A percentile compares a stretch with the other conserved stretches of the same genome.
These are phyloP conservation scores for Fusarium guadeloupense DNA, from an alignment of 2,329 filamentous ascomycete genomes.

Conservation along the genomic window DNA sequence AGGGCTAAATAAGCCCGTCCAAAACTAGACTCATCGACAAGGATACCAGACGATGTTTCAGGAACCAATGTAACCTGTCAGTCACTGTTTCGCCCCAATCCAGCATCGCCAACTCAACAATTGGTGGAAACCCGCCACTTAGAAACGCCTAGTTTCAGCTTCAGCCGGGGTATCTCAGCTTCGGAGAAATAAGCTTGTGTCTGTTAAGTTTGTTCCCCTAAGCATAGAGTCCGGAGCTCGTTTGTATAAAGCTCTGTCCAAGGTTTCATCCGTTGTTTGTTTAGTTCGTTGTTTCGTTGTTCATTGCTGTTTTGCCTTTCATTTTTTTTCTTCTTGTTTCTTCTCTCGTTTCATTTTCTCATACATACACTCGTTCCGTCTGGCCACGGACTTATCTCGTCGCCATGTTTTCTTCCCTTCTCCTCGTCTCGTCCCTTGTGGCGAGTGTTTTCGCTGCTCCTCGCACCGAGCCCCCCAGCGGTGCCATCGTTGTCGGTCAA, in stretches of 20 bases:
- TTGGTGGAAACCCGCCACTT: not conserved
- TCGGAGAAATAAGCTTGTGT: not conserved
- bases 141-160: not conserved
- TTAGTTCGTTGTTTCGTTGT: not conserved
- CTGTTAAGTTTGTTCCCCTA: not conserved
- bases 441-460: slow-evolving; percentile 31
- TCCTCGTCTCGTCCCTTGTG: slow-evolving; percentile 18
- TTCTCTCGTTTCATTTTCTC: no score
- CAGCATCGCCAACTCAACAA: not conserved
- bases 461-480: slow-evolving; percentile 45
- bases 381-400: slow-evolving; percentile 1
- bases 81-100: not conserved
- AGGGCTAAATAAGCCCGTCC: not conserved
- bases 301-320: not conserved
- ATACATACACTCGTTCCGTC: slow-evolving; percentile 6
- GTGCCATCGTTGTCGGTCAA: slow-evolving; percentile 46
- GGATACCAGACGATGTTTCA: no score
- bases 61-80: no score
- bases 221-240: not conserved
- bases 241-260: no score
- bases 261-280: not conserved
- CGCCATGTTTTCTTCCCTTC: slow-evolving; percentile 11
- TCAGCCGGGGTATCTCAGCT: not conserved
- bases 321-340: not conserved
- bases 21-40: no score